Evolutionary conservation across 257 asterid genomes (phyloP), one percentile per base, ranked within the genome.

Genomic region (Solanum arcanum): DNA sequence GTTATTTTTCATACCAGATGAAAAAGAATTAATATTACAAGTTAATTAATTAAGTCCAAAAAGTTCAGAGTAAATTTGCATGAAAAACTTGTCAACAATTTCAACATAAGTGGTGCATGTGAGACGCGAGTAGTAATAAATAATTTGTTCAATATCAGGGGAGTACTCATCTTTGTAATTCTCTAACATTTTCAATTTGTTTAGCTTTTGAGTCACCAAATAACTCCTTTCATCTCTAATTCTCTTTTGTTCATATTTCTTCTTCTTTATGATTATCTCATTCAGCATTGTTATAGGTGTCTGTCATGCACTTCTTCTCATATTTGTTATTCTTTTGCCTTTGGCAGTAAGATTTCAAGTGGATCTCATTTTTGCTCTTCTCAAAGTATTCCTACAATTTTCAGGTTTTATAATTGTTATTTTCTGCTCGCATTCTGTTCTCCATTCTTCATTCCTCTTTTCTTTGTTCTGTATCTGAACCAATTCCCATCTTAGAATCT

Each of bases 61-160:
- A 49, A 90, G 49, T 84, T 89, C 92, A 42, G 90, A 87, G 42
- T 92, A 91, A 82, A 94, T 88, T 9, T 92, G 93, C 89, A 88
- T 84, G 89, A 92, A 91, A 85, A 94, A 92, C 42, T 89, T 92
- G 83, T 92, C 95, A 9, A 93, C 96, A 83, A 92, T 89, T 12
- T 92, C 95, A 76, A 92, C 87, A 86, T 91, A 94, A 13, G 86
- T 89, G 4, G 93, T 94, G 72, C 91, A 89, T 10, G 94, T 92
- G 23, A 92, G 86, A 31, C 87, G 88, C 15, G 90, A 90, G 13
- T 92, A 91, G 60, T 91, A 87, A 27, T 90, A 90, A 83, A 88
- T 86, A 76, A 90, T 85, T 29, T 90, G 91, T 76, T 91, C 89
- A 76, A 91, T 73, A 56, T 91, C 93, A 86, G 87, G n/a, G 5